Evolutionary conservation across 164 flowering plant genomes (phyloP).

Genomic region (Berberis vulgaris): DNA sequence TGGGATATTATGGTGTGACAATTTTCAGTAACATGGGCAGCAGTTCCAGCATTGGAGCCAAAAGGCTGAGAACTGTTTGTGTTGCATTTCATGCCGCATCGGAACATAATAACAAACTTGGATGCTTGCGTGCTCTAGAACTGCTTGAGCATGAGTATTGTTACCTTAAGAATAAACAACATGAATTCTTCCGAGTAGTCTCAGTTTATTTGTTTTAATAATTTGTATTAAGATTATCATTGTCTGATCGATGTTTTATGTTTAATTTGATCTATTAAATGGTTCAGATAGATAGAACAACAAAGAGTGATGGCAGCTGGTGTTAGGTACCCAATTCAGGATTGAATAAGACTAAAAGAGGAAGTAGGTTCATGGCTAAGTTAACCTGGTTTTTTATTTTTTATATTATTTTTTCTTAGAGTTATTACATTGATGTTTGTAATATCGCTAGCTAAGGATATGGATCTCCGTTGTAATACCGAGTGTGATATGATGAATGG

Average conservation of each 20-base stretch:
- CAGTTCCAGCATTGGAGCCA: slow-evolving; percentile 98
- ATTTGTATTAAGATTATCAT: not conserved
- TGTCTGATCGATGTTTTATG: not conserved
- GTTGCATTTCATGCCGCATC: slow-evolving; percentile 85
- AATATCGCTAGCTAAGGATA: too few species aligned
- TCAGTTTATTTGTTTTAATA: not conserved
- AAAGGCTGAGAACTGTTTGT: slow-evolving; percentile 68
- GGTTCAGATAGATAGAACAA: slow-evolving; percentile 48
- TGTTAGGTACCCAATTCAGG: slow-evolving; percentile 45
- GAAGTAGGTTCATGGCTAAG: not conserved
- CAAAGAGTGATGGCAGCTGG: slow-evolving; percentile 61
- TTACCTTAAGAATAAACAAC: slow-evolving; percentile 75
- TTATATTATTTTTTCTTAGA: too few species aligned
- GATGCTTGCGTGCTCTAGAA: slow-evolving; percentile 83
- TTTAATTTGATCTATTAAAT: not conserved
- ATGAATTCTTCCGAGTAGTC: slow-evolving; percentile 73
- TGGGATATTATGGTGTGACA: too few species aligned
- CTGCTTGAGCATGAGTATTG: slow-evolving; percentile 79
- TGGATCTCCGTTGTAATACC: too few species aligned
- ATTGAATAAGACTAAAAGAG: not conserved
- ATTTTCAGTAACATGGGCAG: slow-evolving; percentile 47
- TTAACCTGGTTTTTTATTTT: too few species aligned
- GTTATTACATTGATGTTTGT: too few species aligned
- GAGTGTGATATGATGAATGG: too few species aligned
- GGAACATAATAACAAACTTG: slow-evolving; percentile 62